Evolutionary conservation across 805 yeast species (phyloP).

Genomic region (Phaffomyces opuntiae): DNA sequence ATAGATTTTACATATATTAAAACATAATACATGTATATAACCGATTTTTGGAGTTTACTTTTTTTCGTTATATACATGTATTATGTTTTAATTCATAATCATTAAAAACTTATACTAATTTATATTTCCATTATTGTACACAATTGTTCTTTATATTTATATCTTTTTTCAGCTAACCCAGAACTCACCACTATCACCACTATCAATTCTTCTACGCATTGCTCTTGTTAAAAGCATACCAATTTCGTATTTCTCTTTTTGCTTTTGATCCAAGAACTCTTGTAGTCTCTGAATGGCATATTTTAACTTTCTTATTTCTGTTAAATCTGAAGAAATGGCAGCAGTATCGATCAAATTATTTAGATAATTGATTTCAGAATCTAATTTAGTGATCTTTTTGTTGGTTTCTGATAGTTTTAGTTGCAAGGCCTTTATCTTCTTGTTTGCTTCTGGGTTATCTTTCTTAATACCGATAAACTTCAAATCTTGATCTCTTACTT

Average conservation of each 20-base stretch:
- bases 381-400: constrained; percentile 29
- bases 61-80: too few species aligned
- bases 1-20: not conserved
- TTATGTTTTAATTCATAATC: too few species aligned
- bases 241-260: constrained; percentile 35
- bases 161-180: constrained; percentile 29
- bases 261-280: constrained; percentile 33
- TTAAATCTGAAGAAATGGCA: constrained; percentile 27
- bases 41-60: too few species aligned
- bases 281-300: constrained; percentile 31
- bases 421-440: constrained; percentile 24
- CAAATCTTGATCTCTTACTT: constrained; percentile 22
- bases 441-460: constrained; percentile 10
- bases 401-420: constrained; percentile 26
- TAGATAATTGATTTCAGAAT: constrained; percentile 32
- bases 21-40: too few species aligned
- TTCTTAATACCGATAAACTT: constrained; percentile 21
- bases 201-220: constrained; percentile 33
- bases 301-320: constrained; percentile 30
- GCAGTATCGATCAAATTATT: constrained; percentile 28
- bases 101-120: too few species aligned
- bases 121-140: too few species aligned
- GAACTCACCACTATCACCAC: constrained; percentile 32
- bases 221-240: constrained; percentile 35
- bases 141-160: too few species aligned